phyloP scores from a whole-genome alignment of 768 basidiomycete species.

The Hypholoma fasciculare region DNA sequence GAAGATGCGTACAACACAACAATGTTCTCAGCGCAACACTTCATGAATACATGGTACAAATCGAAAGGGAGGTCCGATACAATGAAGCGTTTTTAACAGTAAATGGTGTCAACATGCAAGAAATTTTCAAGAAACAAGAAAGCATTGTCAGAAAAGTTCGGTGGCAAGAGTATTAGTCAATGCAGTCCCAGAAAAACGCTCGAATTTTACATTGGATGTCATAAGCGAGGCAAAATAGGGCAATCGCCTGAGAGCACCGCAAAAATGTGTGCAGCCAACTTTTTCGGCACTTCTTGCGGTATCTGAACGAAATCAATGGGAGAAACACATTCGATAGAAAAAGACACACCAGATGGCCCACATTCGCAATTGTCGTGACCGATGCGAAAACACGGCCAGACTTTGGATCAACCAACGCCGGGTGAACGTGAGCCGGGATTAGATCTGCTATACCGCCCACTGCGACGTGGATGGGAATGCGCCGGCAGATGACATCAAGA shows the following conservation, averaged over 20 bases:
- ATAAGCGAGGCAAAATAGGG: too few relatives aligned
- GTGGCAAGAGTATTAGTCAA: too few relatives aligned
- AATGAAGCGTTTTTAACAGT: too few relatives aligned
- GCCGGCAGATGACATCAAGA: slow-evolving; percentile 38
- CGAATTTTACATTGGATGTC: too few relatives aligned
- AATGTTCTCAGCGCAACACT: too few relatives aligned
- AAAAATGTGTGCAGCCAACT: slow-evolving; percentile 7
- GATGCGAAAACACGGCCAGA: slow-evolving; percentile 37
- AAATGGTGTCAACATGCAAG: too few relatives aligned
- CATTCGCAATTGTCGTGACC: slow-evolving; percentile 22
- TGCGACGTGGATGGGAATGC: slow-evolving; percentile 52
- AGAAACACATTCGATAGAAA: not conserved
- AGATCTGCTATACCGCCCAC: slow-evolving; percentile 53
- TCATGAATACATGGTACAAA: too few relatives aligned
- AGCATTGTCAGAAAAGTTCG: too few relatives aligned
- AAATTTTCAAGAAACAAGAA: too few relatives aligned
- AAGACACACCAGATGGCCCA: slow-evolving; percentile 32
- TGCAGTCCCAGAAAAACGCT: too few relatives aligned
- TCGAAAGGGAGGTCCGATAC: too few relatives aligned
- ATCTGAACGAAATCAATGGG: slow-evolving; percentile 4
- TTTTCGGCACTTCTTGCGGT: slow-evolving; percentile 14
- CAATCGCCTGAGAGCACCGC: not conserved
- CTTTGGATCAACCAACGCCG: slow-evolving; percentile 31
- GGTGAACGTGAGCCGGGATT: slow-evolving; percentile 39
- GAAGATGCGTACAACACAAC: too few relatives aligned